phyloP scores from a whole-genome alignment of 331 rosid genomes.

The Saraca asoca region DNA sequence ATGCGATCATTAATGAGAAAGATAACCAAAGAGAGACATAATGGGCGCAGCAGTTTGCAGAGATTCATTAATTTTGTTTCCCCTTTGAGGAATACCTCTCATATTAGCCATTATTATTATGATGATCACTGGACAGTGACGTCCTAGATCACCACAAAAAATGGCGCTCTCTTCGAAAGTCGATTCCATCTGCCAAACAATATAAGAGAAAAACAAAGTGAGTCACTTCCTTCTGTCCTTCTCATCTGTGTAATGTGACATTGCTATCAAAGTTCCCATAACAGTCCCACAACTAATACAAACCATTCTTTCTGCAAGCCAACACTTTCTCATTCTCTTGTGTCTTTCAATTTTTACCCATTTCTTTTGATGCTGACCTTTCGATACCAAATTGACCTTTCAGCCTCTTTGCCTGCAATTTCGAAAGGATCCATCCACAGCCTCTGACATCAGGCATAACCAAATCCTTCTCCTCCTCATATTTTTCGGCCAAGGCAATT shows the following conservation, averaged over 20 bases:
- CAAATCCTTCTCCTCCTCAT: constrained; percentile 4
- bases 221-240: constrained; percentile 9
- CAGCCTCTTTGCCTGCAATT: constrained; percentile 35
- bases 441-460: constrained; percentile 40
- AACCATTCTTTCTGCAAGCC: constrained; percentile 32
- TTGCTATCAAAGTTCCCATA: constrained; percentile 34
- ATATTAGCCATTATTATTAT: no score
- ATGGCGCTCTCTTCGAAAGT: neutral
- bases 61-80: constrained; percentile 51
- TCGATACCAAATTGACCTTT: constrained; percentile 44
- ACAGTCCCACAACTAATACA: constrained; percentile 35
- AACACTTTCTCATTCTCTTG: constrained; percentile 42
- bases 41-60: constrained; percentile 33
- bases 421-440: neutral
- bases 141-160: constrained; percentile 33
- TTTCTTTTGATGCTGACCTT: constrained; percentile 49
- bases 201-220: neutral
- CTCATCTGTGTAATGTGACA: constrained; percentile 31
- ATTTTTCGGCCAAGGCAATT: no score
- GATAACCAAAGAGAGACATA: constrained; percentile 16
- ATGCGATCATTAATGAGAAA: constrained; percentile 48
- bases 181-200: neutral
- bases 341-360: constrained; percentile 40
- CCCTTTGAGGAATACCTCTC: constrained; percentile 32
- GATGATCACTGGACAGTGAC: constrained; percentile 8